phyloP scores from a whole-genome alignment of 257 asterid genomes.

The Solanum tarijense region DNA sequence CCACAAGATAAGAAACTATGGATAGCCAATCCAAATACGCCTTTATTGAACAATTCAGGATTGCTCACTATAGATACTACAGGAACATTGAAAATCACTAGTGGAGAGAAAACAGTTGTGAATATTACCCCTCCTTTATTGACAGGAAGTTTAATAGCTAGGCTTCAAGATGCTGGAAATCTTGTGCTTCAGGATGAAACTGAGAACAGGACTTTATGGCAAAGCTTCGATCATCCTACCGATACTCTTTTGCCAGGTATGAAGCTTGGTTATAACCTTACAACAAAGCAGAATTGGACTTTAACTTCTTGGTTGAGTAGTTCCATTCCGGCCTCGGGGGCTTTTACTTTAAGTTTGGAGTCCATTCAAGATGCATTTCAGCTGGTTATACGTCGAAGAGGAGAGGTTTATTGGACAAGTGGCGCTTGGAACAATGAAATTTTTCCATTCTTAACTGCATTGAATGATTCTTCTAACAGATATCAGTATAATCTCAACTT shows the following conservation, averaged over 20 bases:
- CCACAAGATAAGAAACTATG: neutral
- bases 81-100: neutral
- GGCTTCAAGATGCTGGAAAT: neutral
- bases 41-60: neutral
- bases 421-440: neutral
- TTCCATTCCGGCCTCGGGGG: constrained; percentile 5
- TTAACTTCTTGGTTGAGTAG: constrained; percentile 38
- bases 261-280: constrained; percentile 35
- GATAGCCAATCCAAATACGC: neutral
- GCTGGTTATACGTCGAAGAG: neutral
- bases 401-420: neutral
- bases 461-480: neutral
- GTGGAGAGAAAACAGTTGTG: neutral
- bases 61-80: neutral
- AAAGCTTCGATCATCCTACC: constrained; percentile 52
- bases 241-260: constrained; percentile 45
- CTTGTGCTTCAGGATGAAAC: neutral
- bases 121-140: neutral
- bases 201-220: neutral
- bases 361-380: neutral
- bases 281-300: constrained; percentile 23
- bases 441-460: neutral
- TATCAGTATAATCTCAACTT: neutral
- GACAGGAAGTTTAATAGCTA: neutral
- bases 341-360: neutral